Conservation (phyloP, 2,329 filamentous ascomycete species). For the Xylaria sp. region DNA sequence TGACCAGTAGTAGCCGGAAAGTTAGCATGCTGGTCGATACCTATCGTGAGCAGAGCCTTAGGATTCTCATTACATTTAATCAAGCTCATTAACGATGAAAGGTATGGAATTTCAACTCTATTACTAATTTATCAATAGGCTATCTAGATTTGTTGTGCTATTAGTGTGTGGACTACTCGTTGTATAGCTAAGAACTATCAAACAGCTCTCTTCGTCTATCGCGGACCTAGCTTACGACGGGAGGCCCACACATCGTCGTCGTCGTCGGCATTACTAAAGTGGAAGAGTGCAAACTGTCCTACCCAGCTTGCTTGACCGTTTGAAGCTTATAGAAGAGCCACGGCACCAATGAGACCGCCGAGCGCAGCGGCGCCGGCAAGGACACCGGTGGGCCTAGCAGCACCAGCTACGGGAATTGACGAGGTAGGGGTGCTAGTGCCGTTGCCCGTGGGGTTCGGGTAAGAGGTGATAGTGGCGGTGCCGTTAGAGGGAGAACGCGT, state of each 20-base stretch:
- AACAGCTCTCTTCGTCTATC: constrained; percentile 2
- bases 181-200: not conserved
- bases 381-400: constrained; percentile 19
- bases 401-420: constrained; percentile 4
- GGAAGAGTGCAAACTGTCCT: not conserved
- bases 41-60: too few relatives aligned
- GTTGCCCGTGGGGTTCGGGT: not conserved
- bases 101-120: not conserved
- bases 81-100: too few relatives aligned
- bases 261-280: not conserved
- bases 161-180: not conserved
- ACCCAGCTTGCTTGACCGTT: not conserved
- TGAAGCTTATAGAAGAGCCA: constrained; percentile 20
- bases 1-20: too few relatives aligned
- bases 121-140: not conserved
- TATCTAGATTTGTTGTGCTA: not conserved
- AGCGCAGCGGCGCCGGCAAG: constrained; percentile 2
- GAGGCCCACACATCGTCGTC: not conserved
- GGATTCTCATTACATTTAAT: too few relatives aligned
- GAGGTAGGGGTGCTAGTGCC: not conserved
- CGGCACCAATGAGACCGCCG: constrained; percentile 21
- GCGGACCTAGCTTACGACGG: not conserved
- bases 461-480: not conserved
- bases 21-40: too few relatives aligned
- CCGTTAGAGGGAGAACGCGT: not conserved